phyloP scores from a whole-genome alignment of 257 asterid genomes.

The Solanum tarijense region DNA sequence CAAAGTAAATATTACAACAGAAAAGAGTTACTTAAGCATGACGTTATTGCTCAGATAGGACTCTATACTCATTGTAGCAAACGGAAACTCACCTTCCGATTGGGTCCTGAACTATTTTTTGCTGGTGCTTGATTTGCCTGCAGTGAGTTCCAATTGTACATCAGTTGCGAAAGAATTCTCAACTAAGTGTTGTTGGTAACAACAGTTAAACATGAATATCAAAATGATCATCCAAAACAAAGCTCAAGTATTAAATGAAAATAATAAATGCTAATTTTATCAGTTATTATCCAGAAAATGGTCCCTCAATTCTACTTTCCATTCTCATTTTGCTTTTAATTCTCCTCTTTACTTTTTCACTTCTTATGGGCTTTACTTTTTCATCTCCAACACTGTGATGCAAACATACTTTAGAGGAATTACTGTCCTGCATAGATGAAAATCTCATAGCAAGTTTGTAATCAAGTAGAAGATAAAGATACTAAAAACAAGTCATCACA shows the following conservation, averaged over 20 bases:
- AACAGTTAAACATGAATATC: not conserved
- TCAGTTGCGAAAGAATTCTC: not conserved
- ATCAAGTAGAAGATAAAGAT: not conserved
- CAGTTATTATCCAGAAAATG: not conserved
- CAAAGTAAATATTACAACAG: not conserved
- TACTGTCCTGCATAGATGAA: not conserved
- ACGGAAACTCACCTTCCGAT: constrained; percentile 50
- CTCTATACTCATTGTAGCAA: not conserved
- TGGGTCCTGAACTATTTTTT: constrained; percentile 34
- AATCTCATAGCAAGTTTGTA: not conserved
- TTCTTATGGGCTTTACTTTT: not conserved
- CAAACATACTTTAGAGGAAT: not conserved
- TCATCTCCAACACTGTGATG: not conserved
- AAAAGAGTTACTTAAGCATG: not conserved
- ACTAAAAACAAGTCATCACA: not conserved
- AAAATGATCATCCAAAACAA: not conserved
- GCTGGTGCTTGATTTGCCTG: constrained; percentile 56
- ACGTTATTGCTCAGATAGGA: not conserved
- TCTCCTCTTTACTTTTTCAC: not conserved
- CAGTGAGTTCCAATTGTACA: constrained; percentile 4
- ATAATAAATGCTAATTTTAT: not conserved
- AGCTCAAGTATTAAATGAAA: not conserved
- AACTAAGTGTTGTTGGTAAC: not conserved
- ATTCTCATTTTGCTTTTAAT: not conserved
- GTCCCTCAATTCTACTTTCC: not conserved